Evolutionary conservation across 495 filamentous ascomycete genomes (phyloP), one percentile per base, ranked within the genome.

Genomic region (Neurospora hispaniola): DNA sequence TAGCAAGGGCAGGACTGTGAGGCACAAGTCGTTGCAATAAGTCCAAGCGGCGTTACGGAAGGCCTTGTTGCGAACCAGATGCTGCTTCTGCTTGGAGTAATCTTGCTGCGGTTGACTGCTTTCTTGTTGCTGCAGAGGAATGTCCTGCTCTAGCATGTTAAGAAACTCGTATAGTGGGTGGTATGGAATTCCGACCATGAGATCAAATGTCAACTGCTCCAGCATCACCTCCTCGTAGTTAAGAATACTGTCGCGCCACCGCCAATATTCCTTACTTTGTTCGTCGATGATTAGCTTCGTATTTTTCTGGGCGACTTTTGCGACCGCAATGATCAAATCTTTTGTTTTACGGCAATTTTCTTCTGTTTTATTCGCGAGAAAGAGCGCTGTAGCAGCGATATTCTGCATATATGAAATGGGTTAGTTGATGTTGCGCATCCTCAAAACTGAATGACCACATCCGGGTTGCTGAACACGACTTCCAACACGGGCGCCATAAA

Each of bases 201-300:
- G 82, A 80, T 99, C 96, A 79, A 99, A 99, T 78, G 96, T 98
- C 42, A 98, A 85, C 54, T 87, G 88, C 82, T 99, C 96, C 8
- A 99, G 86, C 81, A 98, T 89, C 59, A 93, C 82, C 77, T 98
- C 97, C 83, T 99, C 96, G 77, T 94, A 91, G 74, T 90, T 89
- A 3, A 98, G 85, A 66, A 99, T 95, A 71, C 90, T 94, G 77
- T 99, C 96, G 69, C 92, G 89, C 96, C 96, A 99, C 78, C 89
- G 86, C 96, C 96, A 99, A 79, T 92, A 99, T 74, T 98, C 96
- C 75, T 97, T 98, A 54, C 90, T 93, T 79, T 98, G 94, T 80
- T 97, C 96, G 77, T 98, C 95, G 35, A 99, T 91, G 12, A 91
- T 81, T 71, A 97, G 86, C 76, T 93, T 90, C 9, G 91, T 84